Evolutionary conservation across 441 rosid species (phyloP).

Genomic region (Melastoma candidum): DNA sequence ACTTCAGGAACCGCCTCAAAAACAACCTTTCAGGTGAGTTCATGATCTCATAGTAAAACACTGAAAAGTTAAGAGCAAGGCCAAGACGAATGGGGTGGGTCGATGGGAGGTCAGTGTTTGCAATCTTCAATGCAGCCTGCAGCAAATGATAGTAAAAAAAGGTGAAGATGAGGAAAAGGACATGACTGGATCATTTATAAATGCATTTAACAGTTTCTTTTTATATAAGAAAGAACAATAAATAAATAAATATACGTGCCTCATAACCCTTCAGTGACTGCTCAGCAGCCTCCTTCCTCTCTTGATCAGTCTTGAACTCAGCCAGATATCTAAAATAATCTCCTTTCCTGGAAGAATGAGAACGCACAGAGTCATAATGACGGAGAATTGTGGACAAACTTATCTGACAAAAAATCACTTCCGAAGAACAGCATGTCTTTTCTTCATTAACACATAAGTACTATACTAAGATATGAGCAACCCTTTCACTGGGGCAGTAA

Average conservation of each 20-base stretch:
- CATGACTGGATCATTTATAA: background rate
- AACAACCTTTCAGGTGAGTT: slow-evolving; percentile 88
- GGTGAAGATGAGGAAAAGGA: background rate
- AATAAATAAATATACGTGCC: slow-evolving; percentile 25
- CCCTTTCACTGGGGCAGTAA: too few relatives aligned
- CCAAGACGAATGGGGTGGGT: slow-evolving; percentile 99
- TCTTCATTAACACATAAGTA: too few relatives aligned
- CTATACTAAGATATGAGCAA: too few relatives aligned
- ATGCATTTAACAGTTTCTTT: background rate
- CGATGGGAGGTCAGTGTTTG: slow-evolving; percentile 85
- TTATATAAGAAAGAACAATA: background rate
- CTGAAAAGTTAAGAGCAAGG: slow-evolving; percentile 97
- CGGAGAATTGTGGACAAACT: too few relatives aligned
- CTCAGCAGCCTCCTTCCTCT: slow-evolving; percentile 91
- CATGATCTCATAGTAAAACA: slow-evolving; percentile 96
- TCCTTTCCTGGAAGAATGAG: slow-evolving; percentile 65
- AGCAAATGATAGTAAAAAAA: slow-evolving; percentile 1
- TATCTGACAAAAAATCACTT: too few relatives aligned
- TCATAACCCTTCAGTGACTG: slow-evolving; percentile 91
- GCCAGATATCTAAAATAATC: slow-evolving; percentile 94
- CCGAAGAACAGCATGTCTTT: too few relatives aligned
- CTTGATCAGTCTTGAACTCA: slow-evolving; percentile 91
- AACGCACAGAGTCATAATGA: too few relatives aligned
- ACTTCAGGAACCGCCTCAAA: background rate
- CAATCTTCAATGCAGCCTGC: slow-evolving; percentile 82